Evolutionary conservation across 1,284 basidiomycete species (phyloP).

Genomic region (Cutaneotrichosporon daszewskae): DNA sequence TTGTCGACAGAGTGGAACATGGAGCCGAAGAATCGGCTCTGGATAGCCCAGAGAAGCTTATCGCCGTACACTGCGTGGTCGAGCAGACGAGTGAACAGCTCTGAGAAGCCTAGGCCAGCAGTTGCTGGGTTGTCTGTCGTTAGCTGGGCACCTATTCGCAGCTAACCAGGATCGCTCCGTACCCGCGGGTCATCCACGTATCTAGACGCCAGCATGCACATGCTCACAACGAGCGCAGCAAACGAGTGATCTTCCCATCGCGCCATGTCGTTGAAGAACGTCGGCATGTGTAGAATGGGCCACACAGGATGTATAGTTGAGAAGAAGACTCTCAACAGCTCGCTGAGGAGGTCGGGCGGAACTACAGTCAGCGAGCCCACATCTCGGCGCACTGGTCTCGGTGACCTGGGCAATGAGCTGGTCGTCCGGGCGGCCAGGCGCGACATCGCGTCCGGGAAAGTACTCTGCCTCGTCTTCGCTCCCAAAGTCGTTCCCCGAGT

Average conservation of each 20-base stretch:
- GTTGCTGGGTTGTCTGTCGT: slow-evolving; percentile 11
- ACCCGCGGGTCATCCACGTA: slow-evolving; percentile 9
- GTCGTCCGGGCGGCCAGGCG: slow-evolving; percentile 3
- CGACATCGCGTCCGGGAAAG: slow-evolving; percentile 10
- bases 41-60: slow-evolving; percentile 17
- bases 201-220: slow-evolving; percentile 16
- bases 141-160: not conserved
- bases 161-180: slow-evolving; percentile 2
- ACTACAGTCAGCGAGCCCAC: not conserved
- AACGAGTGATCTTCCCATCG: slow-evolving; percentile 11
- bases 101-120: slow-evolving; percentile 11
- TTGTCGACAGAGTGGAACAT: slow-evolving; percentile 21
- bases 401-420: slow-evolving; percentile 4
- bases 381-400: not conserved
- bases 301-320: slow-evolving; percentile 15
- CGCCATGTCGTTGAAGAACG: slow-evolving; percentile 11
- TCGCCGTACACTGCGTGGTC: slow-evolving; percentile 16
- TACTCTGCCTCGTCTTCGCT: slow-evolving; percentile 3
- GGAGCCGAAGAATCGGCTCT: slow-evolving; percentile 16
- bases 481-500: not conserved
- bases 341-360: slow-evolving; percentile 10
- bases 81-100: slow-evolving; percentile 14
- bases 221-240: slow-evolving; percentile 10
- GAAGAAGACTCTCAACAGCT: slow-evolving; percentile 14
- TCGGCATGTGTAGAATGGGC: slow-evolving; percentile 18